Evolutionary conservation across 2,329 filamentous ascomycete species (phyloP).

Genomic region (Colletotrichum simmondsii): DNA sequence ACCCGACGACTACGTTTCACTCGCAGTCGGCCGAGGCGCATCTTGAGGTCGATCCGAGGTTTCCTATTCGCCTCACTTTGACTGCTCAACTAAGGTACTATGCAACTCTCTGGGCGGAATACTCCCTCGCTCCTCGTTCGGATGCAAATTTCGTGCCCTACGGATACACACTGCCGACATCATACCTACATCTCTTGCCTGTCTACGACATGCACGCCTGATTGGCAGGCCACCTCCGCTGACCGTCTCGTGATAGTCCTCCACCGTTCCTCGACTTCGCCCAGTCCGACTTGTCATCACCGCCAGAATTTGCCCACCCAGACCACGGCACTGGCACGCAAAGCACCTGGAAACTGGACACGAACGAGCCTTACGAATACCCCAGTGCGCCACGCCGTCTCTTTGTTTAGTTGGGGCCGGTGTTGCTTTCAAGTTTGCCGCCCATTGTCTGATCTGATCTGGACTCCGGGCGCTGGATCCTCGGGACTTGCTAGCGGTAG

Average conservation of each 20-base stretch:
- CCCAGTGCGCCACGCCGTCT: slow-evolving; percentile 4
- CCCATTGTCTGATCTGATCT: slow-evolving; percentile 13
- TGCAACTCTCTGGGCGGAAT: neutral
- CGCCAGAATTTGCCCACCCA: slow-evolving; percentile 3
- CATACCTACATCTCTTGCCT: neutral
- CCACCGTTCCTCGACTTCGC: neutral
- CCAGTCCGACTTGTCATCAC: slow-evolving; percentile 11
- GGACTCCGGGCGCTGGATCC: neutral
- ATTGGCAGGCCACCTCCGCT: slow-evolving; percentile 5
- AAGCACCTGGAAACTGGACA: neutral
- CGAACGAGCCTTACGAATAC: slow-evolving; percentile 6
- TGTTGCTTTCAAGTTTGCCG: slow-evolving; percentile 4
- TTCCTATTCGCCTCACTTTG: slow-evolving; percentile 13
- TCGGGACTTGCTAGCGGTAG: neutral
- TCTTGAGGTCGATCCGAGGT: neutral
- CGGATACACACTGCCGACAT: neutral
- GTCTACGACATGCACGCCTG: neutral
- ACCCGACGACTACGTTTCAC: slow-evolving; percentile 17
- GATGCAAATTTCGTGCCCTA: neutral
- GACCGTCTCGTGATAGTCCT: slow-evolving; percentile 11
- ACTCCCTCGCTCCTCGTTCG: neutral
- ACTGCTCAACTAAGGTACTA: neutral
- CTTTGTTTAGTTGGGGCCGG: slow-evolving; percentile 9
- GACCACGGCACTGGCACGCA: neutral
- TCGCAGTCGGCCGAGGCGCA: slow-evolving; percentile 11